A percentile compares a stretch with the other conserved stretches of the same genome.
phyloP scores from a whole-genome alignment of 805 yeast genomes.

The Priceomyces haplophilus region DNA sequence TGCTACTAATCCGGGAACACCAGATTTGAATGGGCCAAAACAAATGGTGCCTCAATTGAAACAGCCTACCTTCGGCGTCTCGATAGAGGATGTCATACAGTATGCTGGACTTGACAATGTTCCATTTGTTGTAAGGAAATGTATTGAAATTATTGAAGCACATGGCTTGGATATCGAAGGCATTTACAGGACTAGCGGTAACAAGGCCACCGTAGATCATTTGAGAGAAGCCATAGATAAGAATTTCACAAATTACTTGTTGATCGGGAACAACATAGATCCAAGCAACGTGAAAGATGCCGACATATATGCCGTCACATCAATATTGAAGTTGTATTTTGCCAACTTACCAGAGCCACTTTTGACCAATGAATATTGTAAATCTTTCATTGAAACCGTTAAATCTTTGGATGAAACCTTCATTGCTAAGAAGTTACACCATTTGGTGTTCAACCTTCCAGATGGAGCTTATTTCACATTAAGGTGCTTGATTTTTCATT shows the following conservation, averaged over 20 bases:
- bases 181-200: constrained; percentile 83
- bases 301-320: constrained; percentile 85
- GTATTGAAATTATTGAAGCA: constrained; percentile 80
- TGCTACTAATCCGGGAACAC: constrained; percentile 23
- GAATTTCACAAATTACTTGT: constrained; percentile 63
- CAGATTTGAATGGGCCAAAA: constrained; percentile 37
- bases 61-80: constrained; percentile 72
- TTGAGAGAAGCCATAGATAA: constrained; percentile 67
- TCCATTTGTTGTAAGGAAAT: constrained; percentile 84
- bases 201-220: constrained; percentile 67
- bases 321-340: constrained; percentile 80
- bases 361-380: constrained; percentile 60
- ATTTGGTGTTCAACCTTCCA: constrained; percentile 82
- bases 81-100: constrained; percentile 72
- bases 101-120: constrained; percentile 85
- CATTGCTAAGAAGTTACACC: constrained; percentile 76
- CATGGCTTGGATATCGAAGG: constrained; percentile 88
- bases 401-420: constrained; percentile 42
- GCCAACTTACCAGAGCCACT: constrained; percentile 84
- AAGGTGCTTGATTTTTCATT: constrained; percentile 79
- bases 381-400: constrained; percentile 65
- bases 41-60: constrained; percentile 19
- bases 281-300: constrained; percentile 57
- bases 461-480: constrained; percentile 94
- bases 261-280: constrained; percentile 41